phyloP scores from a whole-genome alignment of 805 yeast genomes.

The Myxozyma vanderwaltii region DNA sequence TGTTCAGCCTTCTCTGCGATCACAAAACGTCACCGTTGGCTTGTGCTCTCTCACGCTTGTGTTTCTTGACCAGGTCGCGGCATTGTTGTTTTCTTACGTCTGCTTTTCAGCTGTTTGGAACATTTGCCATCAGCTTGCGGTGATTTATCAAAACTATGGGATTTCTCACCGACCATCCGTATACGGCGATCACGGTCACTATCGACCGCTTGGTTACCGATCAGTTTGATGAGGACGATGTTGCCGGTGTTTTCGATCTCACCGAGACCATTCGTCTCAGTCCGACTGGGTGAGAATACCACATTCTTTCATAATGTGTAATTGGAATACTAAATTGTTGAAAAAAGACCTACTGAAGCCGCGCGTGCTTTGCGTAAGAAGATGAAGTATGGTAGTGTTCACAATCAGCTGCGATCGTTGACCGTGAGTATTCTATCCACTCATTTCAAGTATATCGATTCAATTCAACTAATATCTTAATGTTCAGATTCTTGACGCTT shows the following conservation, averaged over 20 bases:
- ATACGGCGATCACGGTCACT: conserved; percentile 48
- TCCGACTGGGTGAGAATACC: conserved; percentile 41
- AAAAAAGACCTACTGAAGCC: conserved; percentile 65
- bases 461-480: no score
- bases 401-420: conserved; percentile 70
- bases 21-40: neutral
- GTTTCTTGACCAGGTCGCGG: neutral
- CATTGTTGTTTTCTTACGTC: neutral
- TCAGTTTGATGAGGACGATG: conserved; percentile 43
- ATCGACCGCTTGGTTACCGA: conserved; percentile 44
- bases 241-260: conserved; percentile 58
- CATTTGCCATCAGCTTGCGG: neutral
- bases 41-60: neutral
- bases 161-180: conserved; percentile 44
- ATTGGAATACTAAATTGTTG: neutral
- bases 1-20: neutral
- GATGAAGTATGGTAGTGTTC: conserved; percentile 75
- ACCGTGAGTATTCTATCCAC: conserved; percentile 41
- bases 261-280: conserved; percentile 54
- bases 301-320: neutral
- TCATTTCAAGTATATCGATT: neutral
- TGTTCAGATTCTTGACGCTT: conserved; percentile 53
- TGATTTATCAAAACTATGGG: conserved; percentile 17
- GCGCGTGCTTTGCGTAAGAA: conserved; percentile 89
- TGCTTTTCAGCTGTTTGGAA: neutral